Conservation (phyloP, 495 filamentous ascomycete species). For the Pyrenula aspistea region DNA sequence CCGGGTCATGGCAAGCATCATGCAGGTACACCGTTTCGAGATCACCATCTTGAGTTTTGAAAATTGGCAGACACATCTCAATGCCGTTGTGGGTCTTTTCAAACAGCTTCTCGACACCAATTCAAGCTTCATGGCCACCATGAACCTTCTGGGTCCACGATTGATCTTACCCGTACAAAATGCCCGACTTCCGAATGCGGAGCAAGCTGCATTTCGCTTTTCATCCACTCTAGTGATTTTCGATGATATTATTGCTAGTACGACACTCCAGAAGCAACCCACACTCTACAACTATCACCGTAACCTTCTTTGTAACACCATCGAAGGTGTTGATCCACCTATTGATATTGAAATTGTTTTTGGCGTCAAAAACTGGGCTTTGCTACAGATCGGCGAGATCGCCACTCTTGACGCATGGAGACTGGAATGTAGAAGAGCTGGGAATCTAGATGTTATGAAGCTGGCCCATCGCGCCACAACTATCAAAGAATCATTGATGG, state of each 20-base stretch:
- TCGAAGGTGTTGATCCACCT: slow-evolving; percentile 5
- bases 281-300: slow-evolving; percentile 27
- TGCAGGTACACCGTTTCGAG: slow-evolving; percentile 41
- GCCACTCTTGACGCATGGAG: slow-evolving; percentile 25
- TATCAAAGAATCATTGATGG: slow-evolving; percentile 15
- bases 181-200: slow-evolving; percentile 25
- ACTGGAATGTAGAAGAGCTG: slow-evolving; percentile 12
- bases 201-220: slow-evolving; percentile 41
- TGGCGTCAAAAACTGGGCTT: slow-evolving; percentile 20
- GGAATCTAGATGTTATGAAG: slow-evolving; percentile 20
- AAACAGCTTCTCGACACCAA: slow-evolving; percentile 26
- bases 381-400: slow-evolving; percentile 21
- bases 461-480: slow-evolving; percentile 14
- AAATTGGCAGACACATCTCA: slow-evolving; percentile 38
- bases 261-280: slow-evolving; percentile 26
- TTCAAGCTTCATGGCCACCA: slow-evolving; percentile 14
- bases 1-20: slow-evolving; percentile 37
- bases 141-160: slow-evolving; percentile 16
- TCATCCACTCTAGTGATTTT: slow-evolving; percentile 33
- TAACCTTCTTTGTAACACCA: slow-evolving; percentile 5
- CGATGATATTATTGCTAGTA: slow-evolving; percentile 39
- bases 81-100: slow-evolving; percentile 35
- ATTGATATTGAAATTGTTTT: slow-evolving; percentile 18
- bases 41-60: slow-evolving; percentile 27
- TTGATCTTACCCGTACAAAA: slow-evolving; percentile 8